Evolutionary conservation across 805 yeast genomes (phyloP).

Genomic region (Monosporozyma aquatica): DNA sequence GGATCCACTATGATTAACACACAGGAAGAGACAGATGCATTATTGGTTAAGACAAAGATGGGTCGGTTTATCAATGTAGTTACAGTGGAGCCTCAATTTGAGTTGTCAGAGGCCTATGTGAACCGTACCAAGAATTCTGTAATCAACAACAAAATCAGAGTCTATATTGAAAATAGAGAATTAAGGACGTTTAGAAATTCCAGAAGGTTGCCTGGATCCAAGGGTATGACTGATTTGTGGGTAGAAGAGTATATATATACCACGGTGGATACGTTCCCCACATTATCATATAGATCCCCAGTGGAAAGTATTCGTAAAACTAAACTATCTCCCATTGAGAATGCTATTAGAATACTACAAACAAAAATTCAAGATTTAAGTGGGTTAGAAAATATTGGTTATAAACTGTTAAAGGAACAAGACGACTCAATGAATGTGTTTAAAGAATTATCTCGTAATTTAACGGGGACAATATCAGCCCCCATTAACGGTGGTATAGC

Average conservation of each 20-base stretch:
- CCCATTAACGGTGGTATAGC: slow-evolving; percentile 92
- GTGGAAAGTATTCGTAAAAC: slow-evolving; percentile 40
- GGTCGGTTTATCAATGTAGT: slow-evolving; percentile 69
- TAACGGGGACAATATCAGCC: slow-evolving; percentile 81
- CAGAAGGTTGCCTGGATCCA: slow-evolving; percentile 64
- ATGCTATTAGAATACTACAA: slow-evolving; percentile 61
- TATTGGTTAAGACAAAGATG: slow-evolving; percentile 43
- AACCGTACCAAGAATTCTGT: slow-evolving; percentile 32
- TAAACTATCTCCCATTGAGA: slow-evolving; percentile 73
- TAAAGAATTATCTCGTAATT: slow-evolving; percentile 57
- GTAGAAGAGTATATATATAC: slow-evolving; percentile 79
- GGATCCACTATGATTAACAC: slow-evolving; percentile 63
- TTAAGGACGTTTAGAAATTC: slow-evolving; percentile 60
- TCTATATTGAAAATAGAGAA: slow-evolving; percentile 68
- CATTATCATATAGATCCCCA: slow-evolving; percentile 78
- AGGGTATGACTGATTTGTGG: slow-evolving; percentile 70
- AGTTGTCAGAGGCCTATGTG: slow-evolving; percentile 16
- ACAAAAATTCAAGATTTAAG: slow-evolving; percentile 64
- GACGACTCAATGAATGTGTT: slow-evolving; percentile 41
- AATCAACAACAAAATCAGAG: slow-evolving; percentile 49
- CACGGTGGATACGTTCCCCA: slow-evolving; percentile 71
- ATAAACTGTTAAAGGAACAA: slow-evolving; percentile 43
- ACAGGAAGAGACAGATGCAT: slow-evolving; percentile 46
- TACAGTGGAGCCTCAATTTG: slow-evolving; percentile 52
- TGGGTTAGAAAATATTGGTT: slow-evolving; percentile 54